A percentile compares a stretch with the other conserved stretches of the same genome.
These are phyloP conservation scores for Volvox reticuliferus DNA, from an alignment of 139 green algal species.

Conservation along the genomic window DNA sequence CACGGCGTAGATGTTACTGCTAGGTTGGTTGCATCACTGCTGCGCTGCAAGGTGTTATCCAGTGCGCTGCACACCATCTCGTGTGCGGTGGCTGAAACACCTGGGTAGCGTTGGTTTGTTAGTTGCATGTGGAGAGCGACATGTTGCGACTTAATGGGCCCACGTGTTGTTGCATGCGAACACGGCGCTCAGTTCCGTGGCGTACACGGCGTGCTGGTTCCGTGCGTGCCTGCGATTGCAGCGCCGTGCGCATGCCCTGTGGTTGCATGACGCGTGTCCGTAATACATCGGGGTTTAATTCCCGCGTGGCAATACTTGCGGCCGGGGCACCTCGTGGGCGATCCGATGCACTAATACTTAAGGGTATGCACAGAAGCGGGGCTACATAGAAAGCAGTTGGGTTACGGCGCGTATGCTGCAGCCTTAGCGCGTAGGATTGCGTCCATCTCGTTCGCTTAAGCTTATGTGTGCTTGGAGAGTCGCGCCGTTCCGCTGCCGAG, in stretches of 20 bases:
- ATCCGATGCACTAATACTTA: slow-evolving; percentile 1
- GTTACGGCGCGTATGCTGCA: background rate
- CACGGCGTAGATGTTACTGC: background rate
- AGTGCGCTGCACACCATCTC: background rate
- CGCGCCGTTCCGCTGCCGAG: background rate
- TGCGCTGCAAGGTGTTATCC: background rate
- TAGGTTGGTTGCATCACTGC: background rate
- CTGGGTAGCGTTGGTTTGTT: background rate
- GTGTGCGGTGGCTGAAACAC: background rate
- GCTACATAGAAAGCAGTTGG: background rate
- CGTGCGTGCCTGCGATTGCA: background rate
- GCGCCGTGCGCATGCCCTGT: background rate
- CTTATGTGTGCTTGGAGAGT: background rate
- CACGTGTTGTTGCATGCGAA: background rate
- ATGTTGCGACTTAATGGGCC: slow-evolving; percentile 1
- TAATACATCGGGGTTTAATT: slow-evolving; percentile 2
- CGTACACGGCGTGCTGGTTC: no score
- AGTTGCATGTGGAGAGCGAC: background rate
- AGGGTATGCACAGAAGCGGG: background rate
- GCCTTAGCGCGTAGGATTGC: background rate
- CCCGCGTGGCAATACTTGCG: slow-evolving; percentile 10
- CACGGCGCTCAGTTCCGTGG: background rate
- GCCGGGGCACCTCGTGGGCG: slow-evolving; percentile 5
- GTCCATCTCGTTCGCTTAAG: background rate
- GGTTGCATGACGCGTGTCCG: slow-evolving; percentile 4